Base-by-base conservation (phyloP, 176 grass and related monocot genomes). In the Oryza coarctata region DNA sequence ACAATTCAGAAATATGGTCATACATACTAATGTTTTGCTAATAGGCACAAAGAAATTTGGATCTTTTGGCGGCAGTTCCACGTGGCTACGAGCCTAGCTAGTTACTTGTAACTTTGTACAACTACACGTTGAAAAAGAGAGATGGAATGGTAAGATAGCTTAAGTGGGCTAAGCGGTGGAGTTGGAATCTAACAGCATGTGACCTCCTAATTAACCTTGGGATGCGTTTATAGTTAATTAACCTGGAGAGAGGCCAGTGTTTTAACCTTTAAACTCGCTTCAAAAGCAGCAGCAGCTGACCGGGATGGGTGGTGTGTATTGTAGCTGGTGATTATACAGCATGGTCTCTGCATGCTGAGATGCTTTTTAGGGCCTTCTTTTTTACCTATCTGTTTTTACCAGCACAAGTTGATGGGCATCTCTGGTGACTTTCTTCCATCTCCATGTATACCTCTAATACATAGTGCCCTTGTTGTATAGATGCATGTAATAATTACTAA, bases 171-270 rank as follows among this genome's bases (percentile, higher is more conserved):
- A 73, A 31, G 70, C 22, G 44, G 63, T 60, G 80, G 68, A 23
- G 36, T 47, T 38, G 76, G 87, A 84, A 88, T 88, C 87, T 84
- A 36, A 35, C 33, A 47, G 8, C 81, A 74, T 60, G 81, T 74
- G 81, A 26, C 67, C 9, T 60, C 85, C 64, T 77, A 31, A 22
- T 71, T 83, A 78, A 60, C 75, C 86, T 88, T 13, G 75, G 75
- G 69, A 75, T 50, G 81, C 3, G 49, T 49, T 10, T 43, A 23
- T 57, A 30, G 22, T 82, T 77, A 77, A 77, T 71, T 17, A 6
- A 17, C 6, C 14, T 18, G n/a, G 52, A 39, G 52, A 30, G 38
- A 50, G 47, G 47, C 47, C 47, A 20, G 47, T 50, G 61, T 74
- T 78, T 86, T 43, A 17, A 3, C 77, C 70, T 63, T 78, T 63